A percentile compares a stretch with the other conserved stretches of the same genome.
Conservation (phyloP, 2,329 filamentous ascomycete genomes). For the Colletotrichum spinosum region DNA sequence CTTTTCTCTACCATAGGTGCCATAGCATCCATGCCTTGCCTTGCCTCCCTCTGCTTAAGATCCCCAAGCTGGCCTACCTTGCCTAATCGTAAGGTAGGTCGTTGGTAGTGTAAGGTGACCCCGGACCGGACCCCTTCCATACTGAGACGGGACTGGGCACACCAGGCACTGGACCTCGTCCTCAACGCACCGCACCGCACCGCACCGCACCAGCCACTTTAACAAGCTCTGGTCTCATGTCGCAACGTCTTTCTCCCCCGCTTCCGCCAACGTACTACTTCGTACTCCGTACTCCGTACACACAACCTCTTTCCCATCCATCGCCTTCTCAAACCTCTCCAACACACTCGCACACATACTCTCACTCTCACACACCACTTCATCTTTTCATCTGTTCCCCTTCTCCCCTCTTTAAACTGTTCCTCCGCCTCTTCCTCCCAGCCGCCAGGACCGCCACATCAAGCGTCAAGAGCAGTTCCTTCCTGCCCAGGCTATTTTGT, state of each 20-base stretch:
- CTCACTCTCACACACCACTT: too few species aligned
- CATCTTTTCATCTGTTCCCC: conserved; percentile 18
- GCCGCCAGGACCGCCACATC: conserved; percentile 20
- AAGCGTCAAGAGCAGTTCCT: conserved; percentile 19
- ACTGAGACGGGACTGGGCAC: too few species aligned
- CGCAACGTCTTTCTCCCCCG: conserved; percentile 38
- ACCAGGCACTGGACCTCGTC: too few species aligned
- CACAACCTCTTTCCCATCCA: conserved; percentile 36
- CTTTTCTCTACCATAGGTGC: not conserved
- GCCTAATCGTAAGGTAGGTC: conserved; percentile 1
- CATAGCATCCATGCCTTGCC: not conserved
- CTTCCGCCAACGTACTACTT: conserved; percentile 33
- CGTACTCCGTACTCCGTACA: not conserved
- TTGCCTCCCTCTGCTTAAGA: too few species aligned
- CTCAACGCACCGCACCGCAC: conserved; percentile 4
- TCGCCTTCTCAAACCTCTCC: conserved; percentile 38
- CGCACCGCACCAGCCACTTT: conserved; percentile 36
- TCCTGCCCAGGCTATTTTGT: conserved; percentile 14
- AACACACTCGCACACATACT: conserved; percentile 20
- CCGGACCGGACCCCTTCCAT: conserved; percentile 31
- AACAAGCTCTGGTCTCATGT: conserved; percentile 40
- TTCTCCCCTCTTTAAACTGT: conserved; percentile 18
- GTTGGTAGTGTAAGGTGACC: not conserved
- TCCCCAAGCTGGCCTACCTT: not conserved
- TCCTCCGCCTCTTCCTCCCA: conserved; percentile 8